Percentiles rank a stretch among this genome's conserved stretches.
These are phyloP conservation scores for Alisma plantagoaquatica DNA, from an alignment of 106 monocot species.

Conservation along the genomic window DNA sequence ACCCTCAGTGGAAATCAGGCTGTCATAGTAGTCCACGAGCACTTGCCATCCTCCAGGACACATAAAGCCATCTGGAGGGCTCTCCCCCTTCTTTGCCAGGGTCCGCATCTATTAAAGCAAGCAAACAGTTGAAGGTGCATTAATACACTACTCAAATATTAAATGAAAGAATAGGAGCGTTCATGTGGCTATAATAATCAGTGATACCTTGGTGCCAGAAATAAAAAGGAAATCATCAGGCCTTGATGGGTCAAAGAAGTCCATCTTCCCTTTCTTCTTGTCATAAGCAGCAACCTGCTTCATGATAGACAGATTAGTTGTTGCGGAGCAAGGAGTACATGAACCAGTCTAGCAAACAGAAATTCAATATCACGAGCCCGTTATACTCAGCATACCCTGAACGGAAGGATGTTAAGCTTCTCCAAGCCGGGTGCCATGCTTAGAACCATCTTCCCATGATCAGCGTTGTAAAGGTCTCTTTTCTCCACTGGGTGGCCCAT, in stretches of 20 bases:
- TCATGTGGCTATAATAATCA: too few relatives aligned
- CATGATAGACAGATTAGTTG: neutral
- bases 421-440: conserved; percentile 93
- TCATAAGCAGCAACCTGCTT: conserved; percentile 96
- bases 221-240: conserved; percentile 92
- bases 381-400: conserved; percentile 84
- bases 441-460: conserved; percentile 90
- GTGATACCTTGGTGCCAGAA: conserved; percentile 97
- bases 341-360: neutral
- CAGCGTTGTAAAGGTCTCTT: conserved; percentile 87
- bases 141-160: neutral
- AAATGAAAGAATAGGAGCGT: neutral
- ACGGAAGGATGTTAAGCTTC: conserved; percentile 87
- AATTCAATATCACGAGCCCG: neutral
- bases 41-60: conserved; percentile 98
- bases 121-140: neutral
- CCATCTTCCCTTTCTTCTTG: conserved; percentile 71
- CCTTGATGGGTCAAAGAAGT: conserved; percentile 96
- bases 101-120: conserved; percentile 82
- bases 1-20: conserved; percentile 26
- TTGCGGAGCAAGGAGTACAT: neutral
- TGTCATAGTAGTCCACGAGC: conserved; percentile 90
- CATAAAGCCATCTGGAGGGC: conserved; percentile 98
- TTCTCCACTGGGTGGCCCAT: conserved; percentile 81
- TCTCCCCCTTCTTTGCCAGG: conserved; percentile 65